phyloP scores from a whole-genome alignment of 2,329 filamentous ascomycete genomes.

The Cryphonectria radicalis region DNA sequence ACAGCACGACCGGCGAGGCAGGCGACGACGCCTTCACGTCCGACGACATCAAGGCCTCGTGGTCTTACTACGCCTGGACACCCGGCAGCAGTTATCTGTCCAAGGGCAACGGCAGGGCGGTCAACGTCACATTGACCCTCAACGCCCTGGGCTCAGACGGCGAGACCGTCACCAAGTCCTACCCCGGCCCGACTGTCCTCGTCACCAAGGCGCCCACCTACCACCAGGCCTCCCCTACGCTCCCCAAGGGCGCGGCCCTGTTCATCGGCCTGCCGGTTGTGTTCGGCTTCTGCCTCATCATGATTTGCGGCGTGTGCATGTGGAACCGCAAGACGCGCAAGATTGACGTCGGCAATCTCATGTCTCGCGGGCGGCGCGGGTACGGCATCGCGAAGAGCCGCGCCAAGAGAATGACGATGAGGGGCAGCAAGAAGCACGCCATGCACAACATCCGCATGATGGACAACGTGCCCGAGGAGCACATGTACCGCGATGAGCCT shows the following conservation, averaged over 20 bases:
- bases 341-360: slow-evolving; percentile 57
- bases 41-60: slow-evolving; percentile 43
- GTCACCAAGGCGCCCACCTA: slow-evolving; percentile 44
- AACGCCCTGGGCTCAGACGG: slow-evolving; percentile 42
- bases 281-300: slow-evolving; percentile 51
- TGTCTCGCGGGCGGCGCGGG: slow-evolving; percentile 48
- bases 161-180: slow-evolving; percentile 26
- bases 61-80: slow-evolving; percentile 55
- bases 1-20: slow-evolving; percentile 40
- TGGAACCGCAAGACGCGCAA: slow-evolving; percentile 57
- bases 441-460: slow-evolving; percentile 51
- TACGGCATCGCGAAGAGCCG: slow-evolving; percentile 46
- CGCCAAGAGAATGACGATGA: slow-evolving; percentile 39
- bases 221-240: slow-evolving; percentile 37
- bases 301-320: slow-evolving; percentile 60
- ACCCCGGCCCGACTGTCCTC: slow-evolving; percentile 46
- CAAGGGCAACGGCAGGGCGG: slow-evolving; percentile 38
- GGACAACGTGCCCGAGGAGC: slow-evolving; percentile 38
- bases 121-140: slow-evolving; percentile 56
- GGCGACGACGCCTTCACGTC: slow-evolving; percentile 40
- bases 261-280: slow-evolving; percentile 58
- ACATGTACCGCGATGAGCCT: slow-evolving; percentile 32
- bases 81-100: slow-evolving; percentile 44
- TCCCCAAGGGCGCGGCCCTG: slow-evolving; percentile 47
- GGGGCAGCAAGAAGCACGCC: slow-evolving; percentile 38